Conservation (phyloP, 371 early-diverging fungal genomes). For the Saksenaea oblongispora region DNA sequence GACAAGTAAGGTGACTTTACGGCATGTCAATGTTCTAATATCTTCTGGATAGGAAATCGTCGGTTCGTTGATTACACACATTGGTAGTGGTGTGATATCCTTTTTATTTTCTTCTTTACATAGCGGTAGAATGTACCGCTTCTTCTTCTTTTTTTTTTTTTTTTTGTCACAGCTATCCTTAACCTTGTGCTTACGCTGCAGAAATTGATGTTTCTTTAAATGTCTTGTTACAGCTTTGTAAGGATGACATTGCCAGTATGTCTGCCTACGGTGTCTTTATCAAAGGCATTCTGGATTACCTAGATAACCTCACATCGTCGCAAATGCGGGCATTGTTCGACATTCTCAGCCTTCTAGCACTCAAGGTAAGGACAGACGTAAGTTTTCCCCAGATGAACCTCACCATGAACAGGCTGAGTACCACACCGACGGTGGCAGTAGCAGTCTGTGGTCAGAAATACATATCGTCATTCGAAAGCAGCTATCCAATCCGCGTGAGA, state of each 20-base stretch:
- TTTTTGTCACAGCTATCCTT: slow-evolving; percentile 10
- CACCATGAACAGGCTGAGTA: not conserved
- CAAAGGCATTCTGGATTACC: slow-evolving; percentile 78
- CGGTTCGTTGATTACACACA: slow-evolving; percentile 78
- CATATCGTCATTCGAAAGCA: slow-evolving; percentile 81
- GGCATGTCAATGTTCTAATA: not conserved
- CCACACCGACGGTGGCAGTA: not conserved
- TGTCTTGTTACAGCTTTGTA: slow-evolving; percentile 58
- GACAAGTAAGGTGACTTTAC: slow-evolving; percentile 41
- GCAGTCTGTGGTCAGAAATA: slow-evolving; percentile 63
- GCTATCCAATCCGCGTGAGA: slow-evolving; percentile 70
- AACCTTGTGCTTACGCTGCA: slow-evolving; percentile 23
- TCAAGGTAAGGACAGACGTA: slow-evolving; percentile 43
- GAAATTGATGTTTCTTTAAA: slow-evolving; percentile 72
- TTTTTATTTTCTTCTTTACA: slow-evolving; percentile 15
- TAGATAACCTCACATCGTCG: slow-evolving; percentile 67
- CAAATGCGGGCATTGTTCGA: slow-evolving; percentile 74
- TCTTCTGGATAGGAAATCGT: slow-evolving; percentile 61
- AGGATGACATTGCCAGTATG: slow-evolving; percentile 48
- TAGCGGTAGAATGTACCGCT: too few relatives aligned
- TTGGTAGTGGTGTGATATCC: slow-evolving; percentile 75
- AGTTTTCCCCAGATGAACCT: not conserved
- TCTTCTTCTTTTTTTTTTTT: not conserved
- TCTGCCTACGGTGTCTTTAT: slow-evolving; percentile 70
- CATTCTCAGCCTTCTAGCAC: slow-evolving; percentile 67